Conservation (phyloP, 129 eudicot genomes). For the Arctium lappa region DNA sequence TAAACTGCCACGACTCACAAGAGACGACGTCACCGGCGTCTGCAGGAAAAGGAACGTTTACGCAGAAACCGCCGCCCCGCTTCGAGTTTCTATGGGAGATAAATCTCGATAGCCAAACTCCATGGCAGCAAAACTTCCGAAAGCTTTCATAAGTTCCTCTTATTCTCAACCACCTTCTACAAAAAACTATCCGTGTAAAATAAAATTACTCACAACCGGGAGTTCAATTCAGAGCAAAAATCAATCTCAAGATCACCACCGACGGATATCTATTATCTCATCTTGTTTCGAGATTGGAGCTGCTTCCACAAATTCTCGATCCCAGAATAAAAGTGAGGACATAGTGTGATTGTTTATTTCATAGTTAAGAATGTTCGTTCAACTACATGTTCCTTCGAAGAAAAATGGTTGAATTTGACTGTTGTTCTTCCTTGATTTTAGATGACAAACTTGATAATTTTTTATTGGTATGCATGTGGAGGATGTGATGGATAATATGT, state of each 20-base stretch:
- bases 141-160: conserved; percentile 16
- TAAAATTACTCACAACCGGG: neutral
- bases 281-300: neutral
- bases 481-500: neutral
- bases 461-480: neutral
- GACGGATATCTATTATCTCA: neutral
- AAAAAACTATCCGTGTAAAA: conserved; percentile 11
- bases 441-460: too few relatives aligned
- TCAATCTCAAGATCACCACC: neutral
- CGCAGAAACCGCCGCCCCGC: conserved; percentile 3
- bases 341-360: neutral
- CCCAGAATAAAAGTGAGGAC: conserved; percentile 24
- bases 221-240: neutral
- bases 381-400: too few relatives aligned
- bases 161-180: neutral
- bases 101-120: neutral
- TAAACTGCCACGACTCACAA: neutral
- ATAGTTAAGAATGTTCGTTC: neutral
- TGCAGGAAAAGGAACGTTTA: neutral
- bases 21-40: conserved; percentile 6
- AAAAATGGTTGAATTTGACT: neutral
- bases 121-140: conserved; percentile 24
- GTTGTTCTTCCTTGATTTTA: neutral
- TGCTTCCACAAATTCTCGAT: conserved; percentile 6
- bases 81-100: neutral